Conservation (phyloP, 352 stramenopile species). For the Aphanomyces stellatus region DNA sequence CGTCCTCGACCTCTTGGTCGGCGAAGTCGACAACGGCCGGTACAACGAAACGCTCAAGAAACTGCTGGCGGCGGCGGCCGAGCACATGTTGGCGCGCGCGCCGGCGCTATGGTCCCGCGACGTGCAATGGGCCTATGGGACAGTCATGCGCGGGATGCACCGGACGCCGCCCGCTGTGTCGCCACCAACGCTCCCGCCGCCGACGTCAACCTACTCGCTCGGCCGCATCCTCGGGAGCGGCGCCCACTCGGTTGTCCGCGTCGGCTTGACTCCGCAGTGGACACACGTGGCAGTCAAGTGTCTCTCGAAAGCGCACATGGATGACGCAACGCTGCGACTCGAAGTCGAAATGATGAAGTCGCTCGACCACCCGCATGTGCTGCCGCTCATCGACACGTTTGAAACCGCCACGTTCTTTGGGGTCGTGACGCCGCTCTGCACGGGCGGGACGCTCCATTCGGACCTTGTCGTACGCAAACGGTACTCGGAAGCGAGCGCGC, state of each 20-base stretch:
- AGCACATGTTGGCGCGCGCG: constrained; percentile 55
- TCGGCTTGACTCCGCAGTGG: constrained; percentile 30
- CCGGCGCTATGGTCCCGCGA: constrained; percentile 54
- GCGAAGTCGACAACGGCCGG: constrained; percentile 59
- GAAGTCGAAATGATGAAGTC: background rate
- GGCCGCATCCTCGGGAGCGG: constrained; percentile 26
- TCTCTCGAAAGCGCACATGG: constrained; percentile 28
- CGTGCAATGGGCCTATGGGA: constrained; percentile 64
- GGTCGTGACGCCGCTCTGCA: constrained; percentile 10
- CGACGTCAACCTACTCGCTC: background rate
- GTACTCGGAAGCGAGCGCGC: constrained; percentile 9
- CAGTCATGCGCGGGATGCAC: constrained; percentile 72
- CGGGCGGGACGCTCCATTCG: constrained; percentile 18
- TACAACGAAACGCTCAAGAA: constrained; percentile 63
- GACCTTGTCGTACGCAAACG: background rate
- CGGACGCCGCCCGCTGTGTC: background rate
- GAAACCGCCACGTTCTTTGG: background rate
- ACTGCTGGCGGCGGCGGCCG: constrained; percentile 53
- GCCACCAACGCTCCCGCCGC: constrained; percentile 8
- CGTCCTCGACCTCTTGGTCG: constrained; percentile 71
- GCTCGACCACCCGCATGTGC: background rate
- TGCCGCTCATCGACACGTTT: background rate
- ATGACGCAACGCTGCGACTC: constrained; percentile 10
- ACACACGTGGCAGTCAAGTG: constrained; percentile 33
- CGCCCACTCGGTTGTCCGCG: constrained; percentile 83